phyloP scores from a whole-genome alignment of 495 filamentous ascomycete genomes.

The Thozetella sp. region DNA sequence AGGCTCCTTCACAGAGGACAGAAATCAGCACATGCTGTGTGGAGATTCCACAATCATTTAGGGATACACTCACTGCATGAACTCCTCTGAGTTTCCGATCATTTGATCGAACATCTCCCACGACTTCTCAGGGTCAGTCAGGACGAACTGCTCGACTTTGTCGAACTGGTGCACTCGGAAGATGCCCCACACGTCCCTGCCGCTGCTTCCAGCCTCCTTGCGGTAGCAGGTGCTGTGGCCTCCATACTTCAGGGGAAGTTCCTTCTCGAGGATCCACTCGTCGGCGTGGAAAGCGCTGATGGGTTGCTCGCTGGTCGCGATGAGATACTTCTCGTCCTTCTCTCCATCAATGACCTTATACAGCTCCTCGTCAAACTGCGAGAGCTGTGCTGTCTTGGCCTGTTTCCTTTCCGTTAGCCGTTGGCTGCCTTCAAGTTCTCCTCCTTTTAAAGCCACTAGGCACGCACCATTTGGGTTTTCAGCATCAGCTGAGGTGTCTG shows the following conservation, averaged over 20 bases:
- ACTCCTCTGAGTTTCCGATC: conserved; percentile 88
- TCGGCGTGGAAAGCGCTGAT: conserved; percentile 89
- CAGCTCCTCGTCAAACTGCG: conserved; percentile 95
- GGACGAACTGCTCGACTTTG: conserved; percentile 95
- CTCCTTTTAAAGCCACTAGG: too few relatives aligned
- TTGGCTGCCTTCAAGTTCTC: too few relatives aligned
- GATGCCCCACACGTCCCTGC: conserved; percentile 96
- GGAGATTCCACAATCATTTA: neutral
- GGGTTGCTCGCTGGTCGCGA: conserved; percentile 96
- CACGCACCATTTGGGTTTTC: conserved; percentile 75
- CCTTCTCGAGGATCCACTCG: conserved; percentile 86
- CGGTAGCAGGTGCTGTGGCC: conserved; percentile 95
- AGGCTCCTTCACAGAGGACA: conserved; percentile 57
- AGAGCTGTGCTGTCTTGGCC: conserved; percentile 96
- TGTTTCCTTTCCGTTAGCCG: neutral
- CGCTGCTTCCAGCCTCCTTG: conserved; percentile 88
- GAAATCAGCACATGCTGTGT: neutral
- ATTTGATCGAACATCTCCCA: conserved; percentile 94
- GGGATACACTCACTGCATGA: conserved; percentile 35
- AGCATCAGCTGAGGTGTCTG: conserved; percentile 97
- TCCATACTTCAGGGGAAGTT: conserved; percentile 90
- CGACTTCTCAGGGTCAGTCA: conserved; percentile 91
- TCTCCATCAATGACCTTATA: conserved; percentile 89
- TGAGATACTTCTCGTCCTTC: conserved; percentile 90
- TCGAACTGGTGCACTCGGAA: conserved; percentile 99